Base-by-base conservation (phyloP, 108 stramenopile species). In the Craspedostauros australis region DNA sequence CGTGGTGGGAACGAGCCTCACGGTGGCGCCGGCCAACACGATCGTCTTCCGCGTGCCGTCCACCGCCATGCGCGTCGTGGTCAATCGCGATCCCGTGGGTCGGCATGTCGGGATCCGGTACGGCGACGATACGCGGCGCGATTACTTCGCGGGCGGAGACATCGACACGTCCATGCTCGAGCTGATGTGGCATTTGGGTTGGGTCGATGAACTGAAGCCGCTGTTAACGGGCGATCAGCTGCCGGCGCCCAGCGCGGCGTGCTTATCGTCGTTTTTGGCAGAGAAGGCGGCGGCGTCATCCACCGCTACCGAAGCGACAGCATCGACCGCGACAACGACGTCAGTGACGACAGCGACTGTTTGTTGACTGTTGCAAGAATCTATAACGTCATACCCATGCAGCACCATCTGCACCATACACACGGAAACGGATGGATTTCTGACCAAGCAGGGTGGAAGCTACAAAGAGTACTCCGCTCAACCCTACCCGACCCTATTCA, bases 21-120 rank as follows among this genome's bases (percentile, higher is more conserved):
- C 62, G 8, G 85, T 84, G 3, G 79, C 82, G 33, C 88, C 88
- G 5, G 84, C 89, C 34, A 89, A 89, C 50, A 68, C 58, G 23
- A 58, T 94, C 8, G 86, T 86, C 20, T 75, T 76, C 54, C 57
- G 80, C 16, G 62, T 85, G 15, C 80, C 85, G 3, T 53, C 54
- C 15, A 66, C 76, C 18, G 69, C 75, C 2, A 57, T 84, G 47
- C 64, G 86, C 18, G 56, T 93, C 26, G 60, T 93, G 52, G 67
- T 88, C 58, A 88, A 88, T 52, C 66, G 79, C n/a, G 77, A 88
- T 30, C 57, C 53, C 28, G 85, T 84, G 12, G 91, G 91, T 3
- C 32, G 63, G 36, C 68, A 74, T 30, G 53, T 88, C 24, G 87
- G 85, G 1, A 73, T 85, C 14, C 41, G 61, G n/a, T 75, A 75